These are phyloP conservation scores for Microdochium paspali DNA, from an alignment of 2,329 filamentous ascomycete genomes.

Conservation along the genomic window DNA sequence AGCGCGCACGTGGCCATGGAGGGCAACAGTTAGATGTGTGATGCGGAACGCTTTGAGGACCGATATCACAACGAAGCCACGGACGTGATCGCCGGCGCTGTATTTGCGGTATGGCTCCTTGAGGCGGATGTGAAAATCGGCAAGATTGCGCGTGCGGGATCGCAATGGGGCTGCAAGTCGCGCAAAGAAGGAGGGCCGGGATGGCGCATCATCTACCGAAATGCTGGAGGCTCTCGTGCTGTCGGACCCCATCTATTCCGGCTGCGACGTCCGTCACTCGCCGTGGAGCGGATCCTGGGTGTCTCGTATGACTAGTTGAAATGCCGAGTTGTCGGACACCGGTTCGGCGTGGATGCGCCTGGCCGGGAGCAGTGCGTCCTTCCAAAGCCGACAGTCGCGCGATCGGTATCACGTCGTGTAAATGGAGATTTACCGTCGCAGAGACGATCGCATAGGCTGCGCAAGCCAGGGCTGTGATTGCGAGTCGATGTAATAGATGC, in stretches of 20 bases:
- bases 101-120: slow-evolving; percentile 73
- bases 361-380: neutral
- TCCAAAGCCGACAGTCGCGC: neutral
- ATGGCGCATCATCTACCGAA: slow-evolving; percentile 27
- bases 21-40: slow-evolving; percentile 68
- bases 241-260: slow-evolving; percentile 37
- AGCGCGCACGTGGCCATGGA: slow-evolving; percentile 73
- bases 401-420: neutral
- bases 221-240: slow-evolving; percentile 26
- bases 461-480: too few relatives aligned
- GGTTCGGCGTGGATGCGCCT: neutral
- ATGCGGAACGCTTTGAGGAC: slow-evolving; percentile 67
- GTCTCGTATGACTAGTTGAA: neutral
- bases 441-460: neutral
- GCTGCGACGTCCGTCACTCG: neutral
- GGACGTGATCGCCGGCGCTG: slow-evolving; percentile 63
- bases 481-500: too few relatives aligned
- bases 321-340: neutral
- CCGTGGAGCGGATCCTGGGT: neutral
- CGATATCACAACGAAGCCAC: slow-evolving; percentile 62
- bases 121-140: slow-evolving; percentile 70
- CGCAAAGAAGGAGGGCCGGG: slow-evolving; percentile 39
- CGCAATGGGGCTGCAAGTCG: slow-evolving; percentile 42
- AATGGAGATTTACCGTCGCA: neutral
- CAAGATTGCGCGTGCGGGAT: slow-evolving; percentile 51